These are phyloP conservation scores for Colletotrichum musae DNA, from an alignment of 2,329 filamentous ascomycete genomes.

Conservation along the genomic window DNA sequence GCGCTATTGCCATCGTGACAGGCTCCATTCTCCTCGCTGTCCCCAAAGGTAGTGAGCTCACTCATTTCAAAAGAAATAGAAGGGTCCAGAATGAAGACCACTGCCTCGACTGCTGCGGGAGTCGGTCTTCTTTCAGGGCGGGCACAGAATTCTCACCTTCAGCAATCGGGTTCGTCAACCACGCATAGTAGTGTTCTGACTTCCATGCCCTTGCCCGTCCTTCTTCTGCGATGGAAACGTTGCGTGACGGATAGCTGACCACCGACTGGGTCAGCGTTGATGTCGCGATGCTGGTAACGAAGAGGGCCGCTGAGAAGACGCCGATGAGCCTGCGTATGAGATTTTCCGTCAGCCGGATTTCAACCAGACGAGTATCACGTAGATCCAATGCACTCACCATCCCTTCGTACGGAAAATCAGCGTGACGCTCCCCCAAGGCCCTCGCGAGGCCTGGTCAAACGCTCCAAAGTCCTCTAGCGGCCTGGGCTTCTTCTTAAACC, in stretches of 20 bases:
- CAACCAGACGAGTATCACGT: neutral
- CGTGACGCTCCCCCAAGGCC: constrained; percentile 41
- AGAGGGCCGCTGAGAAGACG: neutral
- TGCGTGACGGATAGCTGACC: neutral
- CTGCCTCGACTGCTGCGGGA: too few relatives aligned
- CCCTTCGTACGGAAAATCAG: constrained; percentile 42
- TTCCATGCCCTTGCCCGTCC: neutral
- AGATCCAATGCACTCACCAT: constrained; percentile 7
- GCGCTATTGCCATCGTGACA: neutral
- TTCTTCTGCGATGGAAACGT: neutral
- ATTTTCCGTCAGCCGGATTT: neutral
- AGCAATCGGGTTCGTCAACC: neutral
- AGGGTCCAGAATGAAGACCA: neutral
- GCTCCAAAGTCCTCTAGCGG: constrained; percentile 43
- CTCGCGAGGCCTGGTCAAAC: constrained; percentile 43
- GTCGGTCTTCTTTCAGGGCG: neutral
- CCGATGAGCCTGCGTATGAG: neutral
- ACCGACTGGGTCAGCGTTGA: constrained; percentile 8
- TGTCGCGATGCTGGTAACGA: neutral
- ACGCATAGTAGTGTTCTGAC: neutral
- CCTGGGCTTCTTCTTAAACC: constrained; percentile 39
- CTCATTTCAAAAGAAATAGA: neutral
- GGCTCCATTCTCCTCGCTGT: neutral
- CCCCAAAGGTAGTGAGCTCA: neutral
- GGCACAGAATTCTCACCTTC: neutral